These are phyloP conservation scores for Calonectria naviculata DNA, from an alignment of 2,329 filamentous ascomycete species.

Conservation along the genomic window DNA sequence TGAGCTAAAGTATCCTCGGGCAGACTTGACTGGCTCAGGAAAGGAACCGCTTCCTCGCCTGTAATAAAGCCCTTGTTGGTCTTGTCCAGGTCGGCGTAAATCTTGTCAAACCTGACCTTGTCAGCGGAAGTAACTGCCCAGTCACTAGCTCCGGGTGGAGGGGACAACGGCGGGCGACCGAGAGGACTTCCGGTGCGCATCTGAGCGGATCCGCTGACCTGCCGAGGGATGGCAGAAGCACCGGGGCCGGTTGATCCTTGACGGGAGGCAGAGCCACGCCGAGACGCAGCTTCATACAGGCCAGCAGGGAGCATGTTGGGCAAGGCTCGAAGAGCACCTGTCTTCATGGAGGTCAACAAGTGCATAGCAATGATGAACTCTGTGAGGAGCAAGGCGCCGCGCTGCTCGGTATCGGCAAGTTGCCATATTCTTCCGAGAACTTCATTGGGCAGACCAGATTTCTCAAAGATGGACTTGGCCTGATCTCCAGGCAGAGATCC, in stretches of 20 bases:
- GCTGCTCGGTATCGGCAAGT: conserved; percentile 91
- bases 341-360: conserved; percentile 90
- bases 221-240: conserved; percentile 80
- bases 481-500: conserved; percentile 78
- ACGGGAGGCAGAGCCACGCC: conserved; percentile 64
- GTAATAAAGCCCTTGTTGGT: conserved; percentile 84
- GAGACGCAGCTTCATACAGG: conserved; percentile 89
- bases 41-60: conserved; percentile 93
- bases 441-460: conserved; percentile 89
- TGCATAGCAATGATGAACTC: conserved; percentile 99
- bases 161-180: conserved; percentile 59
- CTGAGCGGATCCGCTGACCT: conserved; percentile 79
- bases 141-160: conserved; percentile 62
- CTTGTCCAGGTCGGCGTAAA: conserved; percentile 88
- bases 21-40: conserved; percentile 92
- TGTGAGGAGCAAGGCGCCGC: conserved; percentile 84
- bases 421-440: conserved; percentile 96
- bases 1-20: conserved; percentile 90
- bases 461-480: conserved; percentile 95
- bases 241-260: conserved; percentile 63
- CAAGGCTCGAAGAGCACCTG: conserved; percentile 80
- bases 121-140: conserved; percentile 89
- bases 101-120: conserved; percentile 87
- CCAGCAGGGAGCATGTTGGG: conserved; percentile 85
- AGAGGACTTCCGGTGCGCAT: conserved; percentile 71